Base-by-base conservation (phyloP, 306 rosid species). In the Cucumis sativus region DNA sequence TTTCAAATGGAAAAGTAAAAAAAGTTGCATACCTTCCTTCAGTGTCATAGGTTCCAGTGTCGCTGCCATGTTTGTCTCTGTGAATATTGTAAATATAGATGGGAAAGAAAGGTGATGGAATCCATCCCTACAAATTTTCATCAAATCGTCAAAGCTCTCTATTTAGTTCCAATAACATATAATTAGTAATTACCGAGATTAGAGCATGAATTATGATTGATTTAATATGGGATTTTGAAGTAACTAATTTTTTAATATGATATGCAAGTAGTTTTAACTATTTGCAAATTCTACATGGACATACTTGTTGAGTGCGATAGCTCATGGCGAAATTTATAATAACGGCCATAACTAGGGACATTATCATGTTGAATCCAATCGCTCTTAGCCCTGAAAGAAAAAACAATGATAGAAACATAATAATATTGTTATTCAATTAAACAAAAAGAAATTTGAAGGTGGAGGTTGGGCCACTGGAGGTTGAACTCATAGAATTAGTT, bases 11-110 rank as follows among this genome's bases (percentile, higher is more conserved):
- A 6, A 39, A 39, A 39, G 41, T 6, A 47, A 47, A 12, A 12
- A 6, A 7, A 11, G 52, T 10, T 47, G 5, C 1, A 51, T 55
- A 90, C 98, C 96, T 86, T 86, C 97, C 97, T 84, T 92, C 96
- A 2, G 96, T 89, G 88, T 95, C 97, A 72, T 92, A 95, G 6
- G 82, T 79, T 77, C 89, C 93, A 3, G 91, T 76, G 80, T 95
- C 98, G 76, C 98, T 95, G 18, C 97, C 98, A 52, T 95, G 96
- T 85, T 95, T 92, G 52, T 74, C 9, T 78, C 18, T 90, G 84
- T 92, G 97, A 37, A 95, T 83, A 78, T 90, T 92, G 66, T 74
- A 23, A 69, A 94, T 83, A 84, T 94, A 84, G 51, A 94, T 66
- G 1, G 98, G 98, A 49, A 94, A 80, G 55, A 92, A 86, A 1